A percentile compares a stretch with the other conserved stretches of the same genome.
Conservation (phyloP, 352 stramenopile genomes). For the Globisporangium solare region DNA sequence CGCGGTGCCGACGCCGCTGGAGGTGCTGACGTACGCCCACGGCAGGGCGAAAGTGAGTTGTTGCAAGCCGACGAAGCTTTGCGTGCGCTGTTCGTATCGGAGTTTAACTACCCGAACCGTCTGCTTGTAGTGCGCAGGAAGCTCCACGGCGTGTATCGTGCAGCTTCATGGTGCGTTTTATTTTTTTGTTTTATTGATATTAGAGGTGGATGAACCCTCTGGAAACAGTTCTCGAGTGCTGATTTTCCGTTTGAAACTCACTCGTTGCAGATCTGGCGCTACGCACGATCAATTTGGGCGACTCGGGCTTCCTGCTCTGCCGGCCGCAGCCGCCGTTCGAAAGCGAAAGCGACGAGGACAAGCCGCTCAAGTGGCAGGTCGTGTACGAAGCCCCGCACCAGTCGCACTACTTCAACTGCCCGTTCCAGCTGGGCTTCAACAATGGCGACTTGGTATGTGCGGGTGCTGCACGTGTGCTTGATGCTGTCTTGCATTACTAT, state of each 20-base stretch:
- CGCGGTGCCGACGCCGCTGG: conserved; percentile 44
- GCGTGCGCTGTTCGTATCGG: neutral
- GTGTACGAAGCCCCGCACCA: conserved; percentile 90
- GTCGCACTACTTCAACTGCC: conserved; percentile 97
- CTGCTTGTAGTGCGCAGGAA: conserved; percentile 53
- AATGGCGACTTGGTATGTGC: conserved; percentile 81
- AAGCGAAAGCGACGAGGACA: conserved; percentile 12
- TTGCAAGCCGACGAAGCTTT: neutral
- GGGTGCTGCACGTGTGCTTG: neutral
- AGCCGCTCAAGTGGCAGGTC: conserved; percentile 56
- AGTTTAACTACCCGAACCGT: neutral
- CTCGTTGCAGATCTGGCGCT: conserved; percentile 49
- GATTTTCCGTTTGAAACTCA: neutral
- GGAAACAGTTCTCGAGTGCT: neutral
- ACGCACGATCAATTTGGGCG: conserved; percentile 90
- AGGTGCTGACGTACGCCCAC: conserved; percentile 70
- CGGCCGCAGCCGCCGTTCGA: conserved; percentile 39
- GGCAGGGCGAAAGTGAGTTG: conserved; percentile 42
- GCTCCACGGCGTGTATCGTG: conserved; percentile 83
- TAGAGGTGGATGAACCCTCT: no score
- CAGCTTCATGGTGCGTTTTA: conserved; percentile 60
- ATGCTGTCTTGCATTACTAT: no score
- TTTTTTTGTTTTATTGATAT: no score
- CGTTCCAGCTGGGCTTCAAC: conserved; percentile 89
- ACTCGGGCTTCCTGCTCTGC: conserved; percentile 93